Evolutionary conservation across 106 monocot species (phyloP), one percentile per base, ranked within the genome.

Genomic region (Dactylorhiza incarnata): DNA sequence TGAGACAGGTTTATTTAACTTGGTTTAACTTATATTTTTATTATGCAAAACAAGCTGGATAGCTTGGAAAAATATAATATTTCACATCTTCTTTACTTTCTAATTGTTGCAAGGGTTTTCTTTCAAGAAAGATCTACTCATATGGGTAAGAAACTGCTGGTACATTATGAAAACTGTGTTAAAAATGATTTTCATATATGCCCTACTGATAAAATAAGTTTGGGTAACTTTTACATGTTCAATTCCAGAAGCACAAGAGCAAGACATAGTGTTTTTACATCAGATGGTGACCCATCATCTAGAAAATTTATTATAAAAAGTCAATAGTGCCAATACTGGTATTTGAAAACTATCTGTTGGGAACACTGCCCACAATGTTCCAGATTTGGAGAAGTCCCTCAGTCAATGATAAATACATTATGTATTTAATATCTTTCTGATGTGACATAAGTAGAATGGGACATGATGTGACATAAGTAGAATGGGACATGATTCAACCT

Each of bases 101-200:
- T 56, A 56, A 56, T 17, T 56, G 14, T 56, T 56, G 16, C 19
- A 19, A 54, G 54, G 17, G 15, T 54, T 13, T n/a, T 15, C 5
- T 54, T 15, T 54, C 54, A 54, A 54, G 3, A 54, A 54, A 54
- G 4, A 54, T 54, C 54, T 54, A 54, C 16, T 54, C 4, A 54
- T 54, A 12, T 54, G 5, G 15, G 17, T 17, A 54, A 54, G 5
- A n/a, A 17, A 14, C 20, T 73, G 10, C 52, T 79, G 9, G 12
- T 8, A 56, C 86, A 86, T 69, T 86, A 61, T 44, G 75, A 29
- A 54, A 58, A 82, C 13, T 86, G 86, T 66, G 5, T 6, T 66
- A 24, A 50, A 17, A 76, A 12, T 66, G 23, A 13, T 47, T 82
- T 75, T 24, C 11, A 14, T 59, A 72, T 77, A n/a, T 86, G 86